These are phyloP conservation scores for Aquilaria agallochum DNA, from an alignment of 441 rosid genomes.

Conservation along the genomic window DNA sequence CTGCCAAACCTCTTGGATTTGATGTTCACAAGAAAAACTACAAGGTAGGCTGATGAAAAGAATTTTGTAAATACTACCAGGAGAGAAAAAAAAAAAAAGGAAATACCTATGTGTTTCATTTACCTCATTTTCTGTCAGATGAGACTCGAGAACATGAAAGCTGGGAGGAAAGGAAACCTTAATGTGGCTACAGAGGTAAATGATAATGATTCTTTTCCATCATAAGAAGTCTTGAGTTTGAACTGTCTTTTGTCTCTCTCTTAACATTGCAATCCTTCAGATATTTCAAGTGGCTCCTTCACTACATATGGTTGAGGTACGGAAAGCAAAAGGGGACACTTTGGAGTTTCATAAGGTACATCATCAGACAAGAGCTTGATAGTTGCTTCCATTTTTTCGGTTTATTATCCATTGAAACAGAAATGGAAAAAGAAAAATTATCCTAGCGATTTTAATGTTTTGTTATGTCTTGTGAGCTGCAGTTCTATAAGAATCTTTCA, in stretches of 20 bases:
- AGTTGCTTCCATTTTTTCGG: neutral
- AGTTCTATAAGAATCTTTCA: slow-evolving; percentile 89
- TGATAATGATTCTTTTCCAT: neutral
- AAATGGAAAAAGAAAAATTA: neutral
- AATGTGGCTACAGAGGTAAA: slow-evolving; percentile 85
- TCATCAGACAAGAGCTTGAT: neutral
- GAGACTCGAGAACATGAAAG: slow-evolving; percentile 86
- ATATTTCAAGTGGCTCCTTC: slow-evolving; percentile 93
- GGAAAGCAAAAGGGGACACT: slow-evolving; percentile 95
- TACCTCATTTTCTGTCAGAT: slow-evolving; percentile 35
- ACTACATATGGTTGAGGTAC: slow-evolving; percentile 91
- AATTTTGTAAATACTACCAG: neutral
- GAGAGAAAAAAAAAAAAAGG: neutral
- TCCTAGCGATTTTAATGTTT: neutral
- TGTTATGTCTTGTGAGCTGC: slow-evolving; percentile 18
- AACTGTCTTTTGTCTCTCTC: neutral
- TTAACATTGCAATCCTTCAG: slow-evolving; percentile 30
- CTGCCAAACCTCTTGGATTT: slow-evolving; percentile 95
- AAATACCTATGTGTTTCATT: neutral
- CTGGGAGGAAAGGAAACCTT: slow-evolving; percentile 94
- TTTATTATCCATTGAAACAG: neutral
- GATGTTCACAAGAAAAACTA: slow-evolving; percentile 92
- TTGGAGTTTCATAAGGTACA: slow-evolving; percentile 89
- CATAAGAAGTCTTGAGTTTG: slow-evolving; percentile 1
- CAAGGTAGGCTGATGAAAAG: slow-evolving; percentile 48